These are phyloP conservation scores for Pseudisothecium myosuroides DNA, from an alignment of 225 moss, liverwort and hornwort genomes.

Conservation along the genomic window DNA sequence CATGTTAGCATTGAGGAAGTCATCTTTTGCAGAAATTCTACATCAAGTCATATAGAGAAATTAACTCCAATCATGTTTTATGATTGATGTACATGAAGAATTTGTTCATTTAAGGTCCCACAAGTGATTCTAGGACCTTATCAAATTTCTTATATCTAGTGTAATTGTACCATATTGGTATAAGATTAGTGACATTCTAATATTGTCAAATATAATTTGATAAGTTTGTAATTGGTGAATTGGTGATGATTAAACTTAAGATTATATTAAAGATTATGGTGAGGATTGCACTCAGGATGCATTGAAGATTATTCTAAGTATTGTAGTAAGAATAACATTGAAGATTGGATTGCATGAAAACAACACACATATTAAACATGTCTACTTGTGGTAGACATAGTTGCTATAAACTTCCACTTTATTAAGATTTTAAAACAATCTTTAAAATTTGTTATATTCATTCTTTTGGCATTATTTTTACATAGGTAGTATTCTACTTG, in stretches of 20 bases:
- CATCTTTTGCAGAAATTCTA: not conserved
- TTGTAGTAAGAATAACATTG: not conserved
- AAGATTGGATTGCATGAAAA: not conserved
- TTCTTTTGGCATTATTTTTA: not conserved
- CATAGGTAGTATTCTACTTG: not conserved
- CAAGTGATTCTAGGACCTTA: not conserved
- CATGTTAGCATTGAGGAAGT: not conserved
- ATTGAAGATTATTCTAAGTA: not conserved
- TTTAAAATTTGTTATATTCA: not conserved
- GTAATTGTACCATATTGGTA: not conserved
- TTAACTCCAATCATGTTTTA: not conserved
- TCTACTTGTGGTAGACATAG: not conserved
- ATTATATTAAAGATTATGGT: not conserved
- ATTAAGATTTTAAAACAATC: not conserved
- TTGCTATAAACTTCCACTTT: not conserved
- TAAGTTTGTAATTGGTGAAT: not conserved
- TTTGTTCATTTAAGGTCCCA: not conserved
- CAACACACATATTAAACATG: too few relatives aligned
- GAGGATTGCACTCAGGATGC: rapidly evolving
- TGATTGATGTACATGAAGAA: rapidly evolving
- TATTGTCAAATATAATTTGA: not conserved
- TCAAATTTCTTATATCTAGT: not conserved
- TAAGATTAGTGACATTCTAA: not conserved
- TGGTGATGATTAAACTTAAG: not conserved
- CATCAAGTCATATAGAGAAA: not conserved